Evolutionary conservation across 164 flowering plant species (phyloP), one percentile per base, ranked within the genome.

Genomic region (Chloranthus sessilifolius): DNA sequence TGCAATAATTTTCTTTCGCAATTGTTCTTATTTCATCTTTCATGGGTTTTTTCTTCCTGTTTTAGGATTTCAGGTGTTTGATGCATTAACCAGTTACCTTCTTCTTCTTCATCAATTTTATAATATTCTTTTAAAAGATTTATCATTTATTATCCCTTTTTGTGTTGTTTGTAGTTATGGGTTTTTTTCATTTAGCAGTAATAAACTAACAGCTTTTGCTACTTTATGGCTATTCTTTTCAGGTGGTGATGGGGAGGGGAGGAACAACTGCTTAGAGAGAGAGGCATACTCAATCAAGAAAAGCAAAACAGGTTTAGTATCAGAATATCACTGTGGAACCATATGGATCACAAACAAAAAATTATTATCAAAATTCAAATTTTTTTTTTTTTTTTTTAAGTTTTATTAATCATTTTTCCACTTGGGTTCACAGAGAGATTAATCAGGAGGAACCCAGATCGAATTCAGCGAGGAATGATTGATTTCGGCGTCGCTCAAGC

Each of bases 241-340:
- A 69, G 74, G 88, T 79, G 87, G 71, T 73, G 88, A 77, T 82
- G 83, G 76, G n/a, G n/a, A n/a, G n/a, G n/a, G n/a, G 58, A 76
- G 82, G 75, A 73, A 63, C 82, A 83, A 73, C 61, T 80, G 64
- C 65, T 65, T 68, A 35, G 86, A 74, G 76, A 75, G 79, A 61
- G 88, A 66, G 44, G 50, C 78, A 57, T 80, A 80, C 88, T 80
- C 85, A 38, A 59, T 85, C 78, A 88, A 78, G 88, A 88, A 85
- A 83, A 88, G 88, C 75, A 92, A 59, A 77, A 76, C 94, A 83
- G 98, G 96, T 92, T 64, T 64, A 63, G 64, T 55, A 63, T n/a
- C 72, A 72, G 47, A 48, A 23, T 47, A 30, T 41, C 27, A 26
- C 39, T 62, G 40, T 59, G 55, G 50, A n/a, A n/a, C n/a, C n/a